Percentiles rank a stretch among this genome's conserved stretches.
phyloP scores from a whole-genome alignment of 208 protist species.

The Trypanosomatidae sp. region DNA sequence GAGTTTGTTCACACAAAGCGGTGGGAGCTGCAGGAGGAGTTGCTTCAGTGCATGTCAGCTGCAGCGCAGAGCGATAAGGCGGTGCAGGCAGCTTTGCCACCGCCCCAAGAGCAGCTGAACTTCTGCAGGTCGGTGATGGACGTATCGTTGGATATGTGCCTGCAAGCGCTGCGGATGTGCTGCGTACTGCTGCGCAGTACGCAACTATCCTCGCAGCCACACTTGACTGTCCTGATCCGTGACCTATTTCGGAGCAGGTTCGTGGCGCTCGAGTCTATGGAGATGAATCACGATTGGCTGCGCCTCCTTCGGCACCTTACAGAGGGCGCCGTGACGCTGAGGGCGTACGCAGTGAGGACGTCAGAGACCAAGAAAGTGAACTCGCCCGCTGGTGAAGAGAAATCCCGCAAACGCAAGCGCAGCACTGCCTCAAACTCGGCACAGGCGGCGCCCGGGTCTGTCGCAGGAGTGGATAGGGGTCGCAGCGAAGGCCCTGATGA shows the following conservation, averaged over 20 bases:
- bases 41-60: constrained; percentile 69
- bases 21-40: constrained; percentile 73
- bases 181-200: constrained; percentile 39
- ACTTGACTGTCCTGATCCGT: constrained; percentile 21
- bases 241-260: constrained; percentile 44
- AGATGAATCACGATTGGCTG: constrained; percentile 83
- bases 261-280: constrained; percentile 27
- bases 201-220: constrained; percentile 12
- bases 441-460: not conserved
- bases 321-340: constrained; percentile 61
- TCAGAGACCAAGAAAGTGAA: not conserved
- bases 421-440: not conserved
- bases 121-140: constrained; percentile 68
- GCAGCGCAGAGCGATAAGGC: constrained; percentile 25
- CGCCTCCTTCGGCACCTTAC: constrained; percentile 67
- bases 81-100: constrained; percentile 39
- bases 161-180: constrained; percentile 72
- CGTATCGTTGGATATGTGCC: constrained; percentile 62
- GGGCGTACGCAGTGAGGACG: constrained; percentile 24
- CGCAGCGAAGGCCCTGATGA: constrained; percentile 1
- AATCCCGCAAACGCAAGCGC: constrained; percentile 12
- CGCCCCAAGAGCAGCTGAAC: constrained; percentile 49
- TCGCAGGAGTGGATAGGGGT: not conserved
- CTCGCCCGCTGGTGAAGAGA: not conserved
- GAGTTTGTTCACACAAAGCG: constrained; percentile 42